Evolutionary conservation across 805 yeast genomes (phyloP).

Genomic region (Lipomyces sp.): DNA sequence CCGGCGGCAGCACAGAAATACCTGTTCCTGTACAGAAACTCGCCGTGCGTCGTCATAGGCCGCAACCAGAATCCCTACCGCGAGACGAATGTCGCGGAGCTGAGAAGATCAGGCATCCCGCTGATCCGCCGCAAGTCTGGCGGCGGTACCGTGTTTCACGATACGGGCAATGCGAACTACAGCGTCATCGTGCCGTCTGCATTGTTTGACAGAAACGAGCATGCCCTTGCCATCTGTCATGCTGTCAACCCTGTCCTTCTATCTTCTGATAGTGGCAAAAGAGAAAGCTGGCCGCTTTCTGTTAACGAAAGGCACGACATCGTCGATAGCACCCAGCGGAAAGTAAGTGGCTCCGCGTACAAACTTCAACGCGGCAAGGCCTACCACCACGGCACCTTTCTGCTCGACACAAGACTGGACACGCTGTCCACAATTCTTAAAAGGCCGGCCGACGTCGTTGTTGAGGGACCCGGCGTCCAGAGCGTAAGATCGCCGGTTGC

Average conservation of each 20-base stretch:
- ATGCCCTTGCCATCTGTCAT: conserved; percentile 48
- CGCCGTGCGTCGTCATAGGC: conserved; percentile 89
- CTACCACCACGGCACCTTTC: conserved; percentile 96
- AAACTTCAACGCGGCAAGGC: conserved; percentile 77
- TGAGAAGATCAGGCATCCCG: conserved; percentile 54
- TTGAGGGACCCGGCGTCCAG: conserved; percentile 55
- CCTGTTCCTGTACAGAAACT: conserved; percentile 68
- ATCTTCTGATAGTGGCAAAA: background rate
- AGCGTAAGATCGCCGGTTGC: conserved; percentile 80
- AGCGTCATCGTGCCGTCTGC: conserved; percentile 70
- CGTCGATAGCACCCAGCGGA: conserved; percentile 46
- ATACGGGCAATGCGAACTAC: conserved; percentile 81
- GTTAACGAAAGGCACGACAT: conserved; percentile 83
- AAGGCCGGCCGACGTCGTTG: conserved; percentile 42
- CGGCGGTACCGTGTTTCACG: conserved; percentile 97
- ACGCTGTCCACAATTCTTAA: conserved; percentile 55
- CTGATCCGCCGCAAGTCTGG: conserved; percentile 79
- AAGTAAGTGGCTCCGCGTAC: conserved; percentile 91
- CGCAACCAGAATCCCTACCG: conserved; percentile 95
- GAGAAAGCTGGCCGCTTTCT: conserved; percentile 33
- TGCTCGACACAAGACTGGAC: conserved; percentile 63
- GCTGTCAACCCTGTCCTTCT: conserved; percentile 36
- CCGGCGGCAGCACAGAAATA: conserved; percentile 41
- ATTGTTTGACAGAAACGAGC: conserved; percentile 56
- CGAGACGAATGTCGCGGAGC: conserved; percentile 64